Base-by-base conservation (phyloP, 2,329 filamentous ascomycete species). In the Alternaria triticina region DNA sequence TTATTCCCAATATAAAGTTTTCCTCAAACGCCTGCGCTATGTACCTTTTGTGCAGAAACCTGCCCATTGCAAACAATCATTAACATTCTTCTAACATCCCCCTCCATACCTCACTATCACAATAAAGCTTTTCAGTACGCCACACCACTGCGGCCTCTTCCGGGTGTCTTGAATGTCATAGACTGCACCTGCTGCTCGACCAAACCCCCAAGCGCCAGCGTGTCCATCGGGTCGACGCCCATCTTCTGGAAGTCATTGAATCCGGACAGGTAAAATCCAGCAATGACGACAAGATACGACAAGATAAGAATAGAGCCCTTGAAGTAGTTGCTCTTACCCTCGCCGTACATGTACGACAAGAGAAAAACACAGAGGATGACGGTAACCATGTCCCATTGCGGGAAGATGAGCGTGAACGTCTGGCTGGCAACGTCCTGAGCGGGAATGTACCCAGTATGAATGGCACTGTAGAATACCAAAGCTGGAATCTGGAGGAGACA, bases 321-420 rank as follows among this genome's bases (percentile, higher is more conserved):
- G 88, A 99, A 99, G 82, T 99, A 99, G 81, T 99, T 99, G 84
- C 94, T 98, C 88, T 99, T 99, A 44, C 96, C 96, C 82, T 99
- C 96, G 55, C 95, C 93, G 73, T 98, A 97, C 85, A 99, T 95
- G 84, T 98, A 97, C 74, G 94, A 97, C 69, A 99, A 88, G 60
- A 99, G 83, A 83, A 99, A 97, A 17, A 99, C 94, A 74, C 95
- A 97, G 15, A 99, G 83, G 63, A 98, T 97, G 15, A 98, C 93
- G 0, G 93, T 97, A 12, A 98, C 90, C 93, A 99, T 96, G 79
- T 99, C 96, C 95, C 95, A 99, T 80, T 99, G 96, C 1, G 96
- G 96, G 83, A 99, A 98, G 47, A 98, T 93, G 33, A 99, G 87
- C 36, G 89, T 87, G 79, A 96, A 96, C 0, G 89, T 92, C 77